These are phyloP conservation scores for Stemphylium vesicarium DNA, from an alignment of 2,329 filamentous ascomycete genomes.

Conservation along the genomic window DNA sequence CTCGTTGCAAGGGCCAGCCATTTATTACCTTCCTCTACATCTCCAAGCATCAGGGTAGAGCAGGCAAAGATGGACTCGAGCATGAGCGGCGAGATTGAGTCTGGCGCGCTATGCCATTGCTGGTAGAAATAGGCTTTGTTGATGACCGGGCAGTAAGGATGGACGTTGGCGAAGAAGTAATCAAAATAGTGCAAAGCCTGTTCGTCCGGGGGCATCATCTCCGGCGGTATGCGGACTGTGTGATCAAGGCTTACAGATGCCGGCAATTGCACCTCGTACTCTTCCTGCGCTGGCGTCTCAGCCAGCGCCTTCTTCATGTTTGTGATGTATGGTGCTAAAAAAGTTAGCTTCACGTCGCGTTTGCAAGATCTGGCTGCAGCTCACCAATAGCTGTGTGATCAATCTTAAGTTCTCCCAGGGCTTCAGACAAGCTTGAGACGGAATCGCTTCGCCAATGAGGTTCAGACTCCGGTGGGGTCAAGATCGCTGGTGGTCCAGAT, in stretches of 20 bases:
- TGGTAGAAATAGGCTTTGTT: slow-evolving; percentile 83
- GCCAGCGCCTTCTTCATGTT: slow-evolving; percentile 64
- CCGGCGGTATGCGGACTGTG: slow-evolving; percentile 85
- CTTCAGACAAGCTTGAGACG: slow-evolving; percentile 74
- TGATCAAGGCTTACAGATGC: slow-evolving; percentile 72
- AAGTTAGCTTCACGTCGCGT: slow-evolving; percentile 18
- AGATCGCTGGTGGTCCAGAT: slow-evolving; percentile 32
- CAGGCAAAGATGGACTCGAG: slow-evolving; percentile 92
- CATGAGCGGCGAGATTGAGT: slow-evolving; percentile 86
- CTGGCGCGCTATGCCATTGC: slow-evolving; percentile 83
- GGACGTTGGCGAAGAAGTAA: slow-evolving; percentile 87
- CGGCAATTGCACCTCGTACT: slow-evolving; percentile 74
- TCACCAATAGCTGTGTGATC: slow-evolving; percentile 85
- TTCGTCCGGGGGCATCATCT: slow-evolving; percentile 89
- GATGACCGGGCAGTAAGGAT: slow-evolving; percentile 90
- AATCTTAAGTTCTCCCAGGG: slow-evolving; percentile 85
- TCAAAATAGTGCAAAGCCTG: slow-evolving; percentile 85
- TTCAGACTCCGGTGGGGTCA: slow-evolving; percentile 59
- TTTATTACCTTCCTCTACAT: slow-evolving; percentile 82
- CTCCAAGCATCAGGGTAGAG: slow-evolving; percentile 80
- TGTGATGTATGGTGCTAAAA: slow-evolving; percentile 80
- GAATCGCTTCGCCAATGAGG: slow-evolving; percentile 46
- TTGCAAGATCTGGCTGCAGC: slow-evolving; percentile 29
- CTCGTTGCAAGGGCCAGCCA: slow-evolving; percentile 91
- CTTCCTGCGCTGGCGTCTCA: slow-evolving; percentile 70